Evolutionary conservation across 2,329 filamentous ascomycete genomes (phyloP), one percentile per base, ranked within the genome.

Genomic region (Penicillium sp.): DNA sequence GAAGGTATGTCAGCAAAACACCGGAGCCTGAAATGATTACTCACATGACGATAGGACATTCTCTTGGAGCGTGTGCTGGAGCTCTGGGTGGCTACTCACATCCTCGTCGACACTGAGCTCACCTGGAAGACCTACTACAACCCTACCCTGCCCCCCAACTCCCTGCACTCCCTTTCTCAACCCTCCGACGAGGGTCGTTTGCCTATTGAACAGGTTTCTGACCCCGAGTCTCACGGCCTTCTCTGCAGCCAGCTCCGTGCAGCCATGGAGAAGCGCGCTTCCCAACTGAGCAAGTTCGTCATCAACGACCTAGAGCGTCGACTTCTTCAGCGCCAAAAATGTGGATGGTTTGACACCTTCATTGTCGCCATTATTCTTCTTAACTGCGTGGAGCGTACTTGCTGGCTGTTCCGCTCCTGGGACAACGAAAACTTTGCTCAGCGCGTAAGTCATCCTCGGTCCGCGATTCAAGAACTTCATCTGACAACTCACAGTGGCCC

Each of bases 301-400:
- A 81, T 86, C 76, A 83, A 83, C 57, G 83, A 85, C 54, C 75
- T 86, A 1, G 84, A 86, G 64, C 79, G 82, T 16, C 78, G 83
- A n/a, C 71, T 86, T 4, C 74, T 86, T 7, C 82, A 84, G 60
- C 80, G 82, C 11, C 80, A 83, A 62, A 80, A 83, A 65, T 79
- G 77, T 21, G 81, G 79, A 48, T 78, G 78, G 43, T 85, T 86
- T 52, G 80, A 83, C 56, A 86, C 83, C 0, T 85, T 85, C 63
- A 69, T 86, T n/a, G 79, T 81, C 5, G 77, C 82, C 0, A 74
- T 86, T n/a, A 75, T 86, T 14, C 72, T 86, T 0, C 71, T 86
- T 22, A 83, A 81, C 54, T 84, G 81, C 57, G 80, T 85, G 13
- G 84, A 86, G 69, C 77, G 83, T 50, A 83, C 83, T 70, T 81